A percentile compares a stretch with the other conserved stretches of the same genome.
phyloP scores from a whole-genome alignment of 2,329 filamentous ascomycete genomes.

The Botryotinia narcissicola region DNA sequence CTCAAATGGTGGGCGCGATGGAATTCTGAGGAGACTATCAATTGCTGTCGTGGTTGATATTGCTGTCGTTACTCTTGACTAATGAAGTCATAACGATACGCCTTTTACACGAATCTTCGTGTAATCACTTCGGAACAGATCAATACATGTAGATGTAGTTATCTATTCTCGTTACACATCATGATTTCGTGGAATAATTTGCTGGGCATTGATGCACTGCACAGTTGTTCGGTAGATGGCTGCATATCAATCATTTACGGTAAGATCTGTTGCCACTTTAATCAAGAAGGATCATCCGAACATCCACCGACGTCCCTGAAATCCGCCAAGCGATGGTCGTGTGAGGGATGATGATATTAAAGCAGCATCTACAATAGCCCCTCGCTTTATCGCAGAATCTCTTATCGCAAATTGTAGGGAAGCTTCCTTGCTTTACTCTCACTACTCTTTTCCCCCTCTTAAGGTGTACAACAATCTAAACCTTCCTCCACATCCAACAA shows the following conservation, averaged over 20 bases:
- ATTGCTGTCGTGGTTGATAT: not conserved
- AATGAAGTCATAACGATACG: not conserved
- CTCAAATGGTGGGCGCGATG: not conserved
- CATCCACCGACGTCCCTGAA: accelerated
- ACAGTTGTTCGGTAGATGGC: not conserved
- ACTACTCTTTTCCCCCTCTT: not conserved
- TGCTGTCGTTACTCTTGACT: not conserved
- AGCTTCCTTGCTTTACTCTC: conserved; percentile 1
- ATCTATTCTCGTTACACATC: not conserved
- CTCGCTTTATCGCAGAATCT: conserved; percentile 7
- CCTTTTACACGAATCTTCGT: not conserved
- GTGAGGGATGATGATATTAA: not conserved
- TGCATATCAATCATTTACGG: not conserved
- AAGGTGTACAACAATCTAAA: not conserved
- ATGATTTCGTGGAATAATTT: not conserved
- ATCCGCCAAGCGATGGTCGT: not conserved
- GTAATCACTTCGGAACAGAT: not conserved
- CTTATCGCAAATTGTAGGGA: not conserved
- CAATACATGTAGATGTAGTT: not conserved
- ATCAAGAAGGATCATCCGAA: accelerated
- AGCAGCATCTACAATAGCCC: not conserved
- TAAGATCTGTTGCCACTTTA: not conserved
- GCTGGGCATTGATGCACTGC: not conserved
- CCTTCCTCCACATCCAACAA: not conserved
- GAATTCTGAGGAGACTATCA: not conserved